Base-by-base conservation (phyloP, 1,139 yeast species). In the Suhomyces coccinellae region DNA sequence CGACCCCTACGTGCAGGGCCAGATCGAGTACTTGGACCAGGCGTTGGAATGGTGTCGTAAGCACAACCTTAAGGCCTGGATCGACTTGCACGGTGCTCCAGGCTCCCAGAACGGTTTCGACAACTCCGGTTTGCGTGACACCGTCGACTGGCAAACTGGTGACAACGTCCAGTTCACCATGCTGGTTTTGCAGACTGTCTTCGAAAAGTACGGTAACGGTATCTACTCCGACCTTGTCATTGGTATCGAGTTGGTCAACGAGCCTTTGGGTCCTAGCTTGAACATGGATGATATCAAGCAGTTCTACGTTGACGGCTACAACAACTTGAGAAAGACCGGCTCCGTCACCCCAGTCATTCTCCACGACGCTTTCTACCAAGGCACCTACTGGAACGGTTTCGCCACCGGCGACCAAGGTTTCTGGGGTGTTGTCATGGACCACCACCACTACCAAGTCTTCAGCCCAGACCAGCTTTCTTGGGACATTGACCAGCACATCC, bases 101-200 rank as follows among this genome's bases (percentile, higher is more conserved):
- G 98, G 97, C n/a, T 87, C 96, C 16, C 98, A 91, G 67, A 91
- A 91, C 62, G 97, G 98, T 16, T 91, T 91, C 62, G 99, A 93
- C 65, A 91, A 91, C 69, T 88, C 97, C 10, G 99, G 99, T 16
- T 69, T 80, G 50, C 78, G 97, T 57, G 97, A 87, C 58, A 51
- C 60, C 6, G 57, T 77, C 46, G 70, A 71, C 9, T 89, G 85
- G 80, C 83, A 83, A 63, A 68, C 71, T 20, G 75, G 70, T 36
- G 57, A 67, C 53, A 82, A 85, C 57, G 66, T 73, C 36, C 67
- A 77, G 41, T 55, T 77, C 29, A 81, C 93, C 12, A 64, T 79
- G 45, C 68, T 73, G 37, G 83, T 80, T 1, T 66, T 82, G 54
- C 59, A 73, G 38, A 64, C 66, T 33, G 66, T 79, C 41, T 63